Evolutionary conservation across 768 basidiomycete genomes (phyloP).

Genomic region (Chalciporus piperatus): DNA sequence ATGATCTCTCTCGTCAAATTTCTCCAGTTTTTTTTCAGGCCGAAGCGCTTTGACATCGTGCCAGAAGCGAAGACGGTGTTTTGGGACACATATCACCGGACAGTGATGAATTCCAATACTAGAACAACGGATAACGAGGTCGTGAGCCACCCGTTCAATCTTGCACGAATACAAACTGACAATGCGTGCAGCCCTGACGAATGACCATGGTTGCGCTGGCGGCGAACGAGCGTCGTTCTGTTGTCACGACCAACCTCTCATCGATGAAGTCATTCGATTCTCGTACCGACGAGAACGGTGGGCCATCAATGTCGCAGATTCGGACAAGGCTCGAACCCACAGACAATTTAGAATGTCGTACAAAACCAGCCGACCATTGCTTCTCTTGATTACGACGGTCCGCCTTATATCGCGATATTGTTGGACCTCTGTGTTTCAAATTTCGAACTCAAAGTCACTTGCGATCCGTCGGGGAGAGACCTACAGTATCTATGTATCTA

Average conservation of each 20-base stretch:
- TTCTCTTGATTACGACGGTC: neutral
- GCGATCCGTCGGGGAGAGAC: no score
- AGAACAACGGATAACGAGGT: neutral
- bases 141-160: neutral
- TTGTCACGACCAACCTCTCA: neutral
- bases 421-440: neutral
- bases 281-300: neutral
- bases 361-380: neutral
- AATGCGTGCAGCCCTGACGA: neutral
- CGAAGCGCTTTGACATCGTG: neutral
- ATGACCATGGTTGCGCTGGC: slow-evolving; percentile 2
- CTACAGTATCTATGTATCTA: no score
- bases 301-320: neutral
- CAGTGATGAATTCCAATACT: neutral
- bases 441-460: no score
- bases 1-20: slow-evolving; percentile 1
- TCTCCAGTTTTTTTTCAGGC: slow-evolving; percentile 4
- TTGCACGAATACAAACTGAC: neutral
- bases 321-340: neutral
- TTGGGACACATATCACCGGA: slow-evolving; percentile 7
- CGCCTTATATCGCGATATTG: neutral
- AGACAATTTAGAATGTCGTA: neutral
- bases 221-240: slow-evolving; percentile 5
- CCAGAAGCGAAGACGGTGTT: neutral
- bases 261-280: slow-evolving; percentile 7